Evolutionary conservation across 2,329 filamentous ascomycete genomes (phyloP).

Genomic region (Sordariomycetes sp.): DNA sequence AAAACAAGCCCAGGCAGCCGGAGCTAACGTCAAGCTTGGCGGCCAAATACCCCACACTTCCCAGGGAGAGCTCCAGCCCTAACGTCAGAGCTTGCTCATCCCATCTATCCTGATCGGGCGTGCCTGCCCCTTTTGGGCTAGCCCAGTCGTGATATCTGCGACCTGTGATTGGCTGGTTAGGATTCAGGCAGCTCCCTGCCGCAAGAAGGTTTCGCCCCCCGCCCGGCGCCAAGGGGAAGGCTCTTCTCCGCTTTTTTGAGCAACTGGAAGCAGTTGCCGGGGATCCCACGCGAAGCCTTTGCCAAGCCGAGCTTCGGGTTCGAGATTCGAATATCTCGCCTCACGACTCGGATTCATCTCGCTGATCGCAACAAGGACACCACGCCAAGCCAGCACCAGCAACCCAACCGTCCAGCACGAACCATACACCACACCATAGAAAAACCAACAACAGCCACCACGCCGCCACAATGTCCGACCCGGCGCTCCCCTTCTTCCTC

Average conservation of each 20-base stretch:
- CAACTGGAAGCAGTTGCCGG: neutral
- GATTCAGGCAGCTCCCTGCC: neutral
- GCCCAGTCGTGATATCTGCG: neutral
- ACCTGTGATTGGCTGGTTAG: neutral
- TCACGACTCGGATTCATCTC: neutral
- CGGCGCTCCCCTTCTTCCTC: constrained; percentile 19
- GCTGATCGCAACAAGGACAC: neutral
- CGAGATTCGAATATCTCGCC: no score
- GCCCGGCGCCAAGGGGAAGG: neutral
- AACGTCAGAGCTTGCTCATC: no score
- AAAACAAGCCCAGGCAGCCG: no score
- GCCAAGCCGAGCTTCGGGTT: no score
- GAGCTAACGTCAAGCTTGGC: no score
- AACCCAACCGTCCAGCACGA: neutral
- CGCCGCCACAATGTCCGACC: neutral
- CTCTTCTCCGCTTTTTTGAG: neutral
- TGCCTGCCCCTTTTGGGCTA: no score
- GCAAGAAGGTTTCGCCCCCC: neutral
- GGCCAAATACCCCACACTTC: no score
- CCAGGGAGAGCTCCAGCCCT: no score
- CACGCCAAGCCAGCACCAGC: neutral
- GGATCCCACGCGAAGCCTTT: neutral
- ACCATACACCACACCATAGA: neutral
- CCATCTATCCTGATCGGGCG: no score
- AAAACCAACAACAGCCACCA: neutral